Evolutionary conservation across 768 basidiomycete species (phyloP), one percentile per base, ranked within the genome.

Genomic region (Xerocomellus amylosporus): DNA sequence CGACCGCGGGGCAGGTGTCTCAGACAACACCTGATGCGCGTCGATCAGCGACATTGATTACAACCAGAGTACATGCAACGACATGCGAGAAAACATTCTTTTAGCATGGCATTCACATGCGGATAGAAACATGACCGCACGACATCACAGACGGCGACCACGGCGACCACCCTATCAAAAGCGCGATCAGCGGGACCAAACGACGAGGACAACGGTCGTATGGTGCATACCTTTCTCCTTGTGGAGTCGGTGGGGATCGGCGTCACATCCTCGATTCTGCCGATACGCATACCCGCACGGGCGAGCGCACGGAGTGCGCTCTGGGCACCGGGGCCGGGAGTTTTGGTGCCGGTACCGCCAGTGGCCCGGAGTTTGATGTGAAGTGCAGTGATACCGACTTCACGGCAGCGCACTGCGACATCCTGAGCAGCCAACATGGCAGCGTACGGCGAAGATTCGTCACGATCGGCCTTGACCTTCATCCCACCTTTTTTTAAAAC

Each of bases 391-490:
- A 99, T 89, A 53, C 97, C 97, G 64, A 98, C 92, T 78, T 98
- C 97, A 71, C 91, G 90, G 88, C 97, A 99, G 64, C 95, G 92
- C 49, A 80, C 73, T 55, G 96, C 96, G 63, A 94, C 93, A 65
- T 98, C 96, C 79, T 98, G 96, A 40, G 96, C 94, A 51, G 96
- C 96, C 73, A 98, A 80, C 95, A 97, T 96, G 72, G 95, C 93
- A 48, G 94, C 93, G 71, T 97, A 92, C 17, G 91, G 92, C 22
- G 95, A 98, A 39, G 94, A 98, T 78, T 99, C 97, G 78, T 99
- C 97, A 76, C 97, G 90, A 77, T 99, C 97, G 13, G 96, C 97
- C 81, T 98, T 99, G 77, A 99, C 97, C 81, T 98, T 98, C 97
- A 98, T 98, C 57, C 97, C 97, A 73, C 93, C 92, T 67, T 37